These are phyloP conservation scores for Kwoniella sp. DNA, from an alignment of 768 basidiomycete species.

Conservation along the genomic window DNA sequence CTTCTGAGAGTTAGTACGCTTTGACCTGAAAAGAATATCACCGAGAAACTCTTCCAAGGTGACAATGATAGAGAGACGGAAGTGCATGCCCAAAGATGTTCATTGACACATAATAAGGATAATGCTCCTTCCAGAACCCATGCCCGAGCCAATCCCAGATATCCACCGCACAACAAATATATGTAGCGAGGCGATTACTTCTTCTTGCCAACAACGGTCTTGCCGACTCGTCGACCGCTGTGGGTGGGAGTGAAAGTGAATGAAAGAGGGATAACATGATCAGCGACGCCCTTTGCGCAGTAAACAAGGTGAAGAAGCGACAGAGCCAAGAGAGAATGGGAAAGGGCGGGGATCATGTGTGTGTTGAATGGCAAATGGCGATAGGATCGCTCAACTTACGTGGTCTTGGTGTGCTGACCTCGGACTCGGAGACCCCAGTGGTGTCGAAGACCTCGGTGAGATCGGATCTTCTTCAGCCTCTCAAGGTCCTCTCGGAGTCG, in stretches of 20 bases:
- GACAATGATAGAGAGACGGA: constrained; percentile 1
- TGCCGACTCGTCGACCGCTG: constrained; percentile 48
- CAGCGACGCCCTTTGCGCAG: no score
- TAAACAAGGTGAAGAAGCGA: no score
- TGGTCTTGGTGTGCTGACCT: constrained; percentile 99
- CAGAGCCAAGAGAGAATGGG: no score
- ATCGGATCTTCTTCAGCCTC: constrained; percentile 97
- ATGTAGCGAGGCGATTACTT: constrained; percentile 36
- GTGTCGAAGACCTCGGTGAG: constrained; percentile 87
- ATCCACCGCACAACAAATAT: not conserved
- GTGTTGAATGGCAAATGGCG: not conserved
- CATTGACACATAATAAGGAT: not conserved
- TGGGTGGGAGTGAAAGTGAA: not conserved
- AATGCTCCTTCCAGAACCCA: constrained; percentile 1
- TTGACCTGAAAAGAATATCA: no score
- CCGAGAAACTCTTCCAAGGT: no score
- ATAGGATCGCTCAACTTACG: constrained; percentile 52
- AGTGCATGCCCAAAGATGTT: constrained; percentile 3
- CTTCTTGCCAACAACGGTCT: constrained; percentile 52
- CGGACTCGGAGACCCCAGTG: constrained; percentile 67
- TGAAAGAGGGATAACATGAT: not conserved
- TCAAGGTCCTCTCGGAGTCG: constrained; percentile 98
- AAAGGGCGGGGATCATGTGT: no score
- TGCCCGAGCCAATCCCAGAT: not conserved
- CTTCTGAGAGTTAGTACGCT: no score